phyloP scores from a whole-genome alignment of 805 yeast species.

The Ogataea nakhonphanomensis region DNA sequence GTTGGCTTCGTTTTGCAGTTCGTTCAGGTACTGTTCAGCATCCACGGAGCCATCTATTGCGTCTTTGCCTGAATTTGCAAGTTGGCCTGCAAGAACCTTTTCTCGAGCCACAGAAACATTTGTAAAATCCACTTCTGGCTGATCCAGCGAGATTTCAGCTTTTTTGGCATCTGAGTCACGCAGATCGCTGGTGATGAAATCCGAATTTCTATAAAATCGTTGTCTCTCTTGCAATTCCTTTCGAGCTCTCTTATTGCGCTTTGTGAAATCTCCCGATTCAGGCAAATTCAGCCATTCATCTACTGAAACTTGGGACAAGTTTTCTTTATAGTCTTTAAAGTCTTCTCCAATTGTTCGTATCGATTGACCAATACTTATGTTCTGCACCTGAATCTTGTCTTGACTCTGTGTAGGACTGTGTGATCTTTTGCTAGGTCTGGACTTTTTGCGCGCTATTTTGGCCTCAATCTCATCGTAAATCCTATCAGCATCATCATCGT shows the following conservation, averaged over 20 bases:
- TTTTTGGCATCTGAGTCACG: slow-evolving; percentile 35
- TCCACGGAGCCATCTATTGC: slow-evolving; percentile 24
- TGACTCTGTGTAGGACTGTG: slow-evolving; percentile 31
- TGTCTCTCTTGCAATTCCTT: slow-evolving; percentile 57
- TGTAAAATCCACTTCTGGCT: slow-evolving; percentile 40
- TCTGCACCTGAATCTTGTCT: slow-evolving; percentile 14
- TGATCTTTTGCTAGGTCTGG: slow-evolving; percentile 68
- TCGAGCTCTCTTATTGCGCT: slow-evolving; percentile 69
- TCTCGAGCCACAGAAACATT: slow-evolving; percentile 64
- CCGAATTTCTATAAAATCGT: slow-evolving; percentile 82
- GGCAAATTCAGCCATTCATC: slow-evolving; percentile 84
- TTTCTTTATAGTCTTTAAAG: slow-evolving; percentile 67
- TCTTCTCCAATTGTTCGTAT: slow-evolving; percentile 42
- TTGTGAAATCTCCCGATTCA: slow-evolving; percentile 84
- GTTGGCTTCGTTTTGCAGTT: slow-evolving; percentile 30
- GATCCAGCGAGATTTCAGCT: slow-evolving; percentile 21
- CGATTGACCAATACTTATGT: slow-evolving; percentile 24
- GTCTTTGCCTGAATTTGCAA: slow-evolving; percentile 37
- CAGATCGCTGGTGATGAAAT: slow-evolving; percentile 45
- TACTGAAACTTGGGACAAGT: slow-evolving; percentile 51
- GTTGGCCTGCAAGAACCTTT: slow-evolving; percentile 49
- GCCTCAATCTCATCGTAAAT: slow-evolving; percentile 64
- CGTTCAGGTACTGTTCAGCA: slow-evolving; percentile 39
- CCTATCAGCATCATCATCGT: slow-evolving; percentile 74
- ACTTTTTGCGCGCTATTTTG: slow-evolving; percentile 39